phyloP scores from a whole-genome alignment of 805 yeast genomes.

The Candida ovalis region DNA sequence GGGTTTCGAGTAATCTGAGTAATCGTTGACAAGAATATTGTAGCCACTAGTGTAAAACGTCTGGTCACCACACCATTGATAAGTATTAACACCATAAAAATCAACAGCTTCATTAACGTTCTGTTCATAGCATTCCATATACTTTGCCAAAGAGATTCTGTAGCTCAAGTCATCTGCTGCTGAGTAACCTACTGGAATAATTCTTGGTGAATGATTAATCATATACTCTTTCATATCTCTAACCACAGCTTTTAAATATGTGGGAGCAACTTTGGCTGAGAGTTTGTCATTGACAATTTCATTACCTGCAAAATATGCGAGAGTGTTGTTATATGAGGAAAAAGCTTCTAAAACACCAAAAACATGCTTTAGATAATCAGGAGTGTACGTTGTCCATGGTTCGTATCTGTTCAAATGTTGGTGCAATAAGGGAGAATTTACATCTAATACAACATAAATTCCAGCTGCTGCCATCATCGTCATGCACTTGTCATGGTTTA shows the following conservation, averaged over 20 bases:
- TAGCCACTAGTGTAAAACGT: slow-evolving; percentile 79
- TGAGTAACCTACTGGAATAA: slow-evolving; percentile 88
- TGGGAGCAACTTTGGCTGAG: slow-evolving; percentile 69
- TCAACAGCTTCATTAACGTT: slow-evolving; percentile 58
- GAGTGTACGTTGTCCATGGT: slow-evolving; percentile 85
- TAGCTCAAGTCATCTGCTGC: slow-evolving; percentile 90
- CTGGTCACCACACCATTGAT: slow-evolving; percentile 87
- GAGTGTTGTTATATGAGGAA: slow-evolving; percentile 78
- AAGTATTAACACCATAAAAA: slow-evolving; percentile 77
- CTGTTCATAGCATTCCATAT: slow-evolving; percentile 69
- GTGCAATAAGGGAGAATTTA: slow-evolving; percentile 76
- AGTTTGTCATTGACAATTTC: slow-evolving; percentile 79
- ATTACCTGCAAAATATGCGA: slow-evolving; percentile 90
- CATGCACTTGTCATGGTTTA: slow-evolving; percentile 90
- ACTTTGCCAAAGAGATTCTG: slow-evolving; percentile 72
- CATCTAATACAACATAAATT: slow-evolving; percentile 86
- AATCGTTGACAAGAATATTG: slow-evolving; percentile 63
- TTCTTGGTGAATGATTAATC: slow-evolving; percentile 51
- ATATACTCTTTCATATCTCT: slow-evolving; percentile 80
- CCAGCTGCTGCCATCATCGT: slow-evolving; percentile 87
- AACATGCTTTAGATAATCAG: slow-evolving; percentile 66
- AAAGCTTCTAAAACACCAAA: slow-evolving; percentile 79
- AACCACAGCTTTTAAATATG: slow-evolving; percentile 71
- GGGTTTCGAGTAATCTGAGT: slow-evolving; percentile 65
- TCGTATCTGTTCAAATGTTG: slow-evolving; percentile 87